Percentiles rank a stretch among this genome's conserved stretches.
phyloP scores from a whole-genome alignment of 2,329 filamentous ascomycete genomes.

The Aspergillus quadrilineatus region DNA sequence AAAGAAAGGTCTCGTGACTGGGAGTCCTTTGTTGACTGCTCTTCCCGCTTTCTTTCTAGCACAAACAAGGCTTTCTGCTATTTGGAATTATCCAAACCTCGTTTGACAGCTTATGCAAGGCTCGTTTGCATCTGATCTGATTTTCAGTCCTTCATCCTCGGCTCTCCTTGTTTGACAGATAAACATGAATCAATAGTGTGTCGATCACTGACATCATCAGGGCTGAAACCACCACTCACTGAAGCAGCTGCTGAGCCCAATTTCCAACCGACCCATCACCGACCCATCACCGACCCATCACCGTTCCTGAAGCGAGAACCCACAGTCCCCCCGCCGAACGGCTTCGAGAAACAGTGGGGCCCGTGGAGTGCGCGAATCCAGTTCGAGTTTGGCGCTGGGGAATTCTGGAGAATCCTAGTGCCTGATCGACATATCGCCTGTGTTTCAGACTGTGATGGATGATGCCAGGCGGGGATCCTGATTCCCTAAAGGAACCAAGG shows the following conservation, averaged over 20 bases:
- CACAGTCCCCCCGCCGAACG: neutral
- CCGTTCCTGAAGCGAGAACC: neutral
- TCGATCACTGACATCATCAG: constrained; percentile 18
- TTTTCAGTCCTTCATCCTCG: neutral
- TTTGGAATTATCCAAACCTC: neutral
- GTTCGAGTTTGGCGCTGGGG: constrained; percentile 4
- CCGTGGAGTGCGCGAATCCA: constrained; percentile 7
- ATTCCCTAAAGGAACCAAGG: constrained; percentile 11
- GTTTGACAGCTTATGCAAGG: neutral
- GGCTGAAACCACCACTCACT: neutral
- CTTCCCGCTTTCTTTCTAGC: neutral
- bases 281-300: neutral
- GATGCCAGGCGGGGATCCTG: neutral
- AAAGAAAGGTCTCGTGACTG: no score
- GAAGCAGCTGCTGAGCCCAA: neutral
- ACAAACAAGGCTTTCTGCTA: neutral
- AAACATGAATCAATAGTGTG: constrained; percentile 15
- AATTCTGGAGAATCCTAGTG: constrained; percentile 16
- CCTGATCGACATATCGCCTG: constrained; percentile 20
- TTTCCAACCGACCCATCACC: constrained; percentile 5
- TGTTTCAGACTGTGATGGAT: constrained; percentile 19
- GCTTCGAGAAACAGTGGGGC: neutral
- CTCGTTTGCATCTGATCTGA: neutral
- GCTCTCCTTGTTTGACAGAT: constrained; percentile 3
- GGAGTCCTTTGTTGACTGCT: neutral